Base-by-base conservation (phyloP, 2,329 filamentous ascomycete genomes). In the Pseudogymnoascus sp. region DNA sequence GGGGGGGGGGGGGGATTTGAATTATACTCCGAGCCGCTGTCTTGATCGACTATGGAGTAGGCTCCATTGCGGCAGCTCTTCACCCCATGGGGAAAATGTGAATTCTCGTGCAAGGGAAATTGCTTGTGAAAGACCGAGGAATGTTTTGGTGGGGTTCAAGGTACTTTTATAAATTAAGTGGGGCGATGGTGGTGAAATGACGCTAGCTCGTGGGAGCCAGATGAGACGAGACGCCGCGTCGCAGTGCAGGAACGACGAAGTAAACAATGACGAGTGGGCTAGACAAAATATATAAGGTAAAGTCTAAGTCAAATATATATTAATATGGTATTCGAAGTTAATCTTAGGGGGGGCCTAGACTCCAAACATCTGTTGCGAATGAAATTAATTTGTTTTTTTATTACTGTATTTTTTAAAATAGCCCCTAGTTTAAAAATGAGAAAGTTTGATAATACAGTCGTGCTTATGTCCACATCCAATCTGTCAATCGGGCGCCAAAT, bases 121-220 rank as follows among this genome's bases (percentile, higher is more conserved):
- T 55, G 48, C 48, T 55, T 55, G 48, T 55, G 48, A 55, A 55
- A 55, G 48, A 13, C 48, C 48, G 48, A 55, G 48, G 48, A 55
- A n/a, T 33, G 27, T 18, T 55, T 52, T 1, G 29, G 27, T 55
- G 25, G 31, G 36, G 59, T n/a, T 7, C 7, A 45, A n/a, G 25
- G 36, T 60, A 18, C 3, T 6, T 60, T 33, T 33, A 60, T 39
- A 21, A 45, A 12, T 31, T 60, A 33, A 29, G 59, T 31, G 59
- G 59, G 37, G 18, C 36, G 9, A 29, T 31, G n/a, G n/a, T n/a
- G 21, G 8, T 29, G 21, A 13, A 60, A 60, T 60, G 36, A 31
- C 58, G 9, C 59, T 60, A 60, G 18, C 18, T 18, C 18, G 59
- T 45, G 25, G 8, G 40, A 39, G 42, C 59, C 18, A 31, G 13